Conservation (phyloP, 169 alveolate species). For the Plasmodium relictum region DNA sequence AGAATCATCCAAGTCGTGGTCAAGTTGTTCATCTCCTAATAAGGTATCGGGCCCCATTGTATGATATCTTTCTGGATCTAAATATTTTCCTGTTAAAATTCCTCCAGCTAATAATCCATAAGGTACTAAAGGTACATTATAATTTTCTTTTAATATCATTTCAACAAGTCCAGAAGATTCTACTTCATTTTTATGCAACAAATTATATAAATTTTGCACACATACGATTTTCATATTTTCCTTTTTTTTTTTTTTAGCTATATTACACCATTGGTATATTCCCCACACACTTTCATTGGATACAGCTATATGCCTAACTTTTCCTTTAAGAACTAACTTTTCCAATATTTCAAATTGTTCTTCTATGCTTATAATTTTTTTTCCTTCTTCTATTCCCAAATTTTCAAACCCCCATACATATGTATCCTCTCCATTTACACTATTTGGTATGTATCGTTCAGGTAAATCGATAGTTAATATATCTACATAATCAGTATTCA, state of each 20-base stretch:
- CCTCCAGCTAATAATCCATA: slow-evolving; percentile 91
- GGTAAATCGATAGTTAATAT: slow-evolving; percentile 85
- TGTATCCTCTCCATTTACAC: slow-evolving; percentile 89
- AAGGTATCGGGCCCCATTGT: slow-evolving; percentile 68
- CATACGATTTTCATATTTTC: slow-evolving; percentile 79
- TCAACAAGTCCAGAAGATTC: slow-evolving; percentile 89
- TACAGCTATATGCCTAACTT: slow-evolving; percentile 86
- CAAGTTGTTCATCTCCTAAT: slow-evolving; percentile 62
- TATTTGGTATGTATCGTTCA: slow-evolving; percentile 86
- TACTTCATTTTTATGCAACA: slow-evolving; percentile 87
- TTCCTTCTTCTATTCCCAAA: slow-evolving; percentile 16
- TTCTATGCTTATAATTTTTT: slow-evolving; percentile 66
- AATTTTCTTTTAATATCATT: slow-evolving; percentile 79
- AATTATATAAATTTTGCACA: slow-evolving; percentile 84
- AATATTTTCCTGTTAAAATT: slow-evolving; percentile 89
- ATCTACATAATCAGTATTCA: slow-evolving; percentile 86
- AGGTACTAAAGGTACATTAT: slow-evolving; percentile 88
- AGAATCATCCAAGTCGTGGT: slow-evolving; percentile 32
- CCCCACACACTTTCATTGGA: slow-evolving; percentile 90
- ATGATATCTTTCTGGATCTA: slow-evolving; percentile 88
- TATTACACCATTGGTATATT: slow-evolving; percentile 78
- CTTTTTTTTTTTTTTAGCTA: slow-evolving; percentile 78
- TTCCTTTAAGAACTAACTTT: slow-evolving; percentile 84
- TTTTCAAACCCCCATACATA: slow-evolving; percentile 87
- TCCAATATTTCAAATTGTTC: slow-evolving; percentile 84